phyloP scores from a whole-genome alignment of 2,329 filamentous ascomycete species.

The Botrytis galanthina region DNA sequence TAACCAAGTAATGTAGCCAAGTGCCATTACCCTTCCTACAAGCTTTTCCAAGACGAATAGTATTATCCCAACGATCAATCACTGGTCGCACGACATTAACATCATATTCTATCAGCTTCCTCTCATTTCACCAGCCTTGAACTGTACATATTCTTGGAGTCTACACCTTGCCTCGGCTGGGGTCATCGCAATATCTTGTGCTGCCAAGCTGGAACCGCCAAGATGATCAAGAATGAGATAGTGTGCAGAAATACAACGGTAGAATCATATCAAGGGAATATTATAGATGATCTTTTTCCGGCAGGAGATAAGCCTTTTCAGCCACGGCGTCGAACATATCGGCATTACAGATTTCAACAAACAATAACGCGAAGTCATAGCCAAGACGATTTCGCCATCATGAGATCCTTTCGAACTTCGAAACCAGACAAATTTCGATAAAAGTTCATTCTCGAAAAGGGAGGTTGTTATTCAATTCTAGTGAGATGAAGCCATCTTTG shows the following conservation, averaged over 20 bases:
- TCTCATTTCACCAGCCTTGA: not conserved
- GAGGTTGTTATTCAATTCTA: slow-evolving; percentile 14
- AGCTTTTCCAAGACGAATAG: slow-evolving; percentile 4
- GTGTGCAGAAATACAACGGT: not conserved
- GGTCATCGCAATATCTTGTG: not conserved
- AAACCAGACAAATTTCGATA: not conserved
- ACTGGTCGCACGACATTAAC: not conserved
- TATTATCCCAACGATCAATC: not conserved
- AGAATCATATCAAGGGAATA: not conserved
- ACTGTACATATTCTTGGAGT: not conserved
- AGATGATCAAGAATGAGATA: slow-evolving; percentile 8
- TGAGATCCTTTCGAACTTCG: not conserved
- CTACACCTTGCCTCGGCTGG: not conserved
- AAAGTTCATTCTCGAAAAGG: slow-evolving; percentile 11
- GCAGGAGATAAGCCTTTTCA: slow-evolving; percentile 18
- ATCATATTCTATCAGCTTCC: not conserved
- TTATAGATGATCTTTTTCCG: not conserved
- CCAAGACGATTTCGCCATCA: slow-evolving; percentile 16
- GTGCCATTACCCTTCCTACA: not conserved
- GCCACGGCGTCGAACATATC: not conserved
- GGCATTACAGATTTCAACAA: not conserved
- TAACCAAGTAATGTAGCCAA: not conserved
- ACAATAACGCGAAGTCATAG: not conserved
- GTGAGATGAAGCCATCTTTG: slow-evolving; percentile 12
- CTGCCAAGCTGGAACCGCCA: slow-evolving; percentile 4